A percentile compares a stretch with the other conserved stretches of the same genome.
Conservation (phyloP, 2,329 filamentous ascomycete species). For the Curvularia spicifera region DNA sequence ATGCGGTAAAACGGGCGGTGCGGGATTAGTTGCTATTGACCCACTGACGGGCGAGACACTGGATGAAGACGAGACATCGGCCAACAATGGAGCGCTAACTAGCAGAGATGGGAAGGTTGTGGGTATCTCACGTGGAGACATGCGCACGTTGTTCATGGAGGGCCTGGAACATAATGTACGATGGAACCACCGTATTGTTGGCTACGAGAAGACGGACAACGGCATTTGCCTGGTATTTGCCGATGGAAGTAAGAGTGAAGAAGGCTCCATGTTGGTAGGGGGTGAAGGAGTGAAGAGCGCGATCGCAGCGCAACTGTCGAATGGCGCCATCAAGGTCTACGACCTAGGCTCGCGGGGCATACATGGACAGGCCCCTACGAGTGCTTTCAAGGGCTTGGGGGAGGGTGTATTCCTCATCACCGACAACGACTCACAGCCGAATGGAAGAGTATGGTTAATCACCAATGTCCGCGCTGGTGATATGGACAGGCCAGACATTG, state of each 20-base stretch:
- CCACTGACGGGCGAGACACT: slow-evolving; percentile 60
- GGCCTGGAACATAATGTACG: slow-evolving; percentile 63
- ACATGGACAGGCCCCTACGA: slow-evolving; percentile 68
- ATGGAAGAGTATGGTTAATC: slow-evolving; percentile 61
- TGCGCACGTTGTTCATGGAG: slow-evolving; percentile 64
- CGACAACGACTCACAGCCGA: slow-evolving; percentile 55
- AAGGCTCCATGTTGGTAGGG: slow-evolving; percentile 65
- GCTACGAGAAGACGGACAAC: slow-evolving; percentile 62
- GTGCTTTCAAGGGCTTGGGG: slow-evolving; percentile 66
- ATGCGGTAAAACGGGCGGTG: slow-evolving; percentile 66
- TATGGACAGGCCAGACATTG: slow-evolving; percentile 62
- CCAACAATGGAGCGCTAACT: slow-evolving; percentile 44
- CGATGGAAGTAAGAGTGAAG: slow-evolving; percentile 64
- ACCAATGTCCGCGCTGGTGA: slow-evolving; percentile 68
- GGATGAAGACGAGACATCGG: slow-evolving; percentile 23
- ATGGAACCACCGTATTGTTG: slow-evolving; percentile 63
- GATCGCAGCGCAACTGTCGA: slow-evolving; percentile 65
- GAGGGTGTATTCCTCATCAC: slow-evolving; percentile 67
- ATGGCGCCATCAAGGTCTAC: slow-evolving; percentile 65
- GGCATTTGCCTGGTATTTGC: slow-evolving; percentile 66
- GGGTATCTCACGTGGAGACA: slow-evolving; percentile 68
- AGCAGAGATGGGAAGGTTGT: slow-evolving; percentile 66
- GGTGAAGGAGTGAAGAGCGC: slow-evolving; percentile 69
- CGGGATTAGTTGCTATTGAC: slow-evolving; percentile 59
- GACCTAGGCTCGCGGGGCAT: slow-evolving; percentile 69